Base-by-base conservation (phyloP, 345 rosid genomes). In the Salix arbutifolia region DNA sequence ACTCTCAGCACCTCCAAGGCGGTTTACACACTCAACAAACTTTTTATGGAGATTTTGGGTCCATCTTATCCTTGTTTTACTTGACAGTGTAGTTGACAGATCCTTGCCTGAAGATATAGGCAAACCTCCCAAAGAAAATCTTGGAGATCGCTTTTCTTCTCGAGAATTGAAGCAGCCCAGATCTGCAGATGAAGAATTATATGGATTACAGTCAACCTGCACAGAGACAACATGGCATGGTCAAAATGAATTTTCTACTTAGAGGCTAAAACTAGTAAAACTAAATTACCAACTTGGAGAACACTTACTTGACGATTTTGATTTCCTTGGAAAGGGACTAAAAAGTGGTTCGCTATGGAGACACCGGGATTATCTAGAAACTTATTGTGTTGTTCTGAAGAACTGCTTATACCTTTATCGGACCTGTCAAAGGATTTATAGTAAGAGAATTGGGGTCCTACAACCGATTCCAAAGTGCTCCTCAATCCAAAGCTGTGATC, bases 1-100 rank as follows among this genome's bases (percentile, higher is more conserved):
- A 91, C 97, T 91, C 74, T 90, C 91, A 42, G 92, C 89, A 74
- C 99, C 99, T 10, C 99, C 96, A 16, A 93, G 92, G 78, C 84
- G 84, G 83, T 90, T 89, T 6, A 91, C 97, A 35, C 94, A 90
- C 75, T 86, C 88, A 2, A 93, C 96, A 53, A 95, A 95, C 85
- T 90, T 93, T 77, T 91, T 89, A 74, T 95, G 99, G 23, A 95
- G 97, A 86, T 90, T 93, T 71, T 86, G 94, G 74, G 89, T 93
- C 97, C 99, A 96, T 80, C 95, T 86, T 61, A 96, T 86, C 71
- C 99, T 75, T 8, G 88, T 89, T 87, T 91, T 93, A 79, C 70
- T 79, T 0, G 89, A 58, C 18, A 80, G 72, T 0, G 40, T 76
- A 10, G 68, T 8, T 26, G 86, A 70, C 46, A 74, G 72, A 42